Evolutionary conservation across 2,329 filamentous ascomycete species (phyloP).

Genomic region (Colletotrichum tamarilloi): DNA sequence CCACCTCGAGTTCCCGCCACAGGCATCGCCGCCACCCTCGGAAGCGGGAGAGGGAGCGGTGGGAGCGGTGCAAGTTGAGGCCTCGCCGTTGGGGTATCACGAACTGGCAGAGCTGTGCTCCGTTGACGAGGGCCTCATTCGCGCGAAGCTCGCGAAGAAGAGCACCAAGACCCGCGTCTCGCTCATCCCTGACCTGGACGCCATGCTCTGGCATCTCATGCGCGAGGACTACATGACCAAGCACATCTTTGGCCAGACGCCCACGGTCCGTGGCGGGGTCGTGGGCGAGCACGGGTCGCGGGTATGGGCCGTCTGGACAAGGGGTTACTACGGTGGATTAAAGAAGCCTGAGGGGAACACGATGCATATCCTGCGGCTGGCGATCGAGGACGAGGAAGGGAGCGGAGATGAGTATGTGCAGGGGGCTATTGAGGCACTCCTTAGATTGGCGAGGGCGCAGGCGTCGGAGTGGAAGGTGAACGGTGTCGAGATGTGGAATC

Average conservation of each 20-base stretch:
- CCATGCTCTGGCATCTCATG: conserved; percentile 81
- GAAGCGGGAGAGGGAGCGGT: conserved; percentile 23
- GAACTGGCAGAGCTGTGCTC: conserved; percentile 72
- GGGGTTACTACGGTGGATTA: conserved; percentile 70
- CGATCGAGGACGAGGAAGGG: conserved; percentile 68
- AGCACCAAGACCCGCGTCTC: conserved; percentile 67
- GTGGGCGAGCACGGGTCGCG: conserved; percentile 63
- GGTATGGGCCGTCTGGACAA: conserved; percentile 81
- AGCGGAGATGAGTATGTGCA: conserved; percentile 55
- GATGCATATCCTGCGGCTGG: conserved; percentile 76
- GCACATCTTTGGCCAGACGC: conserved; percentile 67
- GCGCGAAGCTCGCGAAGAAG: conserved; percentile 57
- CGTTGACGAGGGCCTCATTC: conserved; percentile 73
- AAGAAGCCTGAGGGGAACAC: conserved; percentile 70
- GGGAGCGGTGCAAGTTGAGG: conserved; percentile 19
- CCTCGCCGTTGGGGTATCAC: conserved; percentile 64
- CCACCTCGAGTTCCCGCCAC: conserved; percentile 73
- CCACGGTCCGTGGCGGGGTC: conserved; percentile 77
- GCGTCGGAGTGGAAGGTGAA: conserved; percentile 78
- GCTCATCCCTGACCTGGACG: conserved; percentile 74
- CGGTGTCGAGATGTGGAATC: conserved; percentile 87
- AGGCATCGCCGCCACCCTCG: conserved; percentile 24
- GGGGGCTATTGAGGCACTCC: conserved; percentile 69
- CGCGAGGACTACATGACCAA: conserved; percentile 83
- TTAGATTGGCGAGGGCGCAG: conserved; percentile 75